A percentile compares a stretch with the other conserved stretches of the same genome.
Conservation (phyloP, 805 yeast genomes). For the Millerozyma miso region DNA sequence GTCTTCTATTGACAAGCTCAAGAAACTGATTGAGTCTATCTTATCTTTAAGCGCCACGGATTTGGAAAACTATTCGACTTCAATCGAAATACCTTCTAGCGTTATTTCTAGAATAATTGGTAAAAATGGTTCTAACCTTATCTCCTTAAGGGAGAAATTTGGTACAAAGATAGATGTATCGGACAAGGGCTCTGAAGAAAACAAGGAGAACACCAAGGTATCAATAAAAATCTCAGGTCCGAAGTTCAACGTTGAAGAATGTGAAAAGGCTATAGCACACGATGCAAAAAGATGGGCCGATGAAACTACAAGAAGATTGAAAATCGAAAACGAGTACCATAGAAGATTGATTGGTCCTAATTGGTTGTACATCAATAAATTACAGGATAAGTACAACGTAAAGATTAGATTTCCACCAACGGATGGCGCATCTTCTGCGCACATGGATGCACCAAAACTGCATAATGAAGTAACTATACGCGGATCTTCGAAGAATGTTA, state of each 20-base stretch:
- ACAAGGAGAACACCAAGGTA: slow-evolving; percentile 27
- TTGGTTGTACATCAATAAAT: slow-evolving; percentile 76
- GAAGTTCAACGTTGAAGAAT: slow-evolving; percentile 71
- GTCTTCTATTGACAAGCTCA: slow-evolving; percentile 53
- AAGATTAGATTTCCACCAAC: slow-evolving; percentile 65
- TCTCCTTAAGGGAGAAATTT: slow-evolving; percentile 63
- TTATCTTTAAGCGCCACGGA: slow-evolving; percentile 51
- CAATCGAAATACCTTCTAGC: slow-evolving; percentile 57
- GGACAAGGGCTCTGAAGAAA: slow-evolving; percentile 42
- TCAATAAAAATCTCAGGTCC: slow-evolving; percentile 68
- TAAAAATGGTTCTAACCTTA: slow-evolving; percentile 74
- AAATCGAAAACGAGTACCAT: slow-evolving; percentile 75
- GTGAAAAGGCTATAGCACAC: slow-evolving; percentile 53
- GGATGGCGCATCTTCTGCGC: slow-evolving; percentile 20
- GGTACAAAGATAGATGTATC: slow-evolving; percentile 75
- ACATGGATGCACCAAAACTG: slow-evolving; percentile 38
- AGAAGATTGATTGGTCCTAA: slow-evolving; percentile 77
- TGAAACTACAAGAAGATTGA: slow-evolving; percentile 59
- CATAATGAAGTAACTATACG: slow-evolving; percentile 65
- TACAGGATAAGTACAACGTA: slow-evolving; percentile 85
- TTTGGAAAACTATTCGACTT: slow-evolving; percentile 33
- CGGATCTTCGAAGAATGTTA: slow-evolving; percentile 89
- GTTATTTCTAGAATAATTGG: slow-evolving; percentile 84
- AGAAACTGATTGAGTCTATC: slow-evolving; percentile 48
- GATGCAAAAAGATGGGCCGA: slow-evolving; percentile 79